Evolutionary conservation across 2,329 filamentous ascomycete genomes (phyloP), one percentile per base, ranked within the genome.

Genomic region (Ceratocystiopsis sp.): DNA sequence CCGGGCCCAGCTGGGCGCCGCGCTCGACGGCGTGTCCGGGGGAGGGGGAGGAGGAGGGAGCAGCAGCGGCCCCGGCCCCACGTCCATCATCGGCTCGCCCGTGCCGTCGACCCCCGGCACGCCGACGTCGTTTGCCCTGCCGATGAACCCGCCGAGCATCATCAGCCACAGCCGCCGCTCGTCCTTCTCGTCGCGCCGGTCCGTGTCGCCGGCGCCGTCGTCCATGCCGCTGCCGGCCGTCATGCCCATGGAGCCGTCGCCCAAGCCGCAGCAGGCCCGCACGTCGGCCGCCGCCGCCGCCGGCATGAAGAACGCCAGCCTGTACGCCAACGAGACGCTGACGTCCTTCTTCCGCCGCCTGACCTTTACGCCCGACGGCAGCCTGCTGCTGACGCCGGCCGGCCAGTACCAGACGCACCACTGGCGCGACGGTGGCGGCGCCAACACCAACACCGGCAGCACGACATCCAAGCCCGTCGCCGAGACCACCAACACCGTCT

Each of bases 251-350:
- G 89, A 89, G 53, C 73, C 85, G 10, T 94, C 87, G 1, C 93
- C 91, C 1, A 86, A 84, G 52, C 78, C 86, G 10, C 74, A 71
- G 43, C 63, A 77, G 16, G 55, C 71, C 3, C 18, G 18, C 17
- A 7, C 29, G 2, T 33, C 37, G 21, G 8, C 29, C 29, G 29
- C 29, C 29, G 29, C 29, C 29, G 29, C 29, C 29, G 29, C 29
- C 29, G 7, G 7, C 7, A 73, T 84, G 42, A 84, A 80, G 56
- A 95, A 94, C 53, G 78, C 86, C 37, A 86, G 78, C 52, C 78
- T 98, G 38, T 98, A 98, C 58, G 86, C 86, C 38, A 96, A 95
- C 54, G 91, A 98, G 61, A 95, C 89, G 0, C 73, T 96, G 46
- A 95, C 89, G 0, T 96, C 91, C 0, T 98, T 98, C 64, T 98